Evolutionary conservation across 2,329 filamentous ascomycete genomes (phyloP).

Genomic region (Dothideomycetes sp.): DNA sequence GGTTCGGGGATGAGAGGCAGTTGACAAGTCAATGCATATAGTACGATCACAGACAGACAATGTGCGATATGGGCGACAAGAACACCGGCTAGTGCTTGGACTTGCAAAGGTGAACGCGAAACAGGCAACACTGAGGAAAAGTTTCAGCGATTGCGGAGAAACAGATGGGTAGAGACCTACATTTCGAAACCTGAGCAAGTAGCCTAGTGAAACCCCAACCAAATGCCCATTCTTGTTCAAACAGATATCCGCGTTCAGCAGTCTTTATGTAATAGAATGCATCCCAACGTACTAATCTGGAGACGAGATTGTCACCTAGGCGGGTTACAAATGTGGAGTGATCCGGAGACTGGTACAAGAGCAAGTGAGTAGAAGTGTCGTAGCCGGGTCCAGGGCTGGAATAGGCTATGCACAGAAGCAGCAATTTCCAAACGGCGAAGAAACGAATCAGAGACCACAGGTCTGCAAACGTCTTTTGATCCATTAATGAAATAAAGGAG

Average conservation of each 20-base stretch:
- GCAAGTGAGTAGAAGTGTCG: constrained; percentile 63
- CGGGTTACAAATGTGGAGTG: neutral
- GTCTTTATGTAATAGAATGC: constrained; percentile 63
- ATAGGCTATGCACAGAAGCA: constrained; percentile 54
- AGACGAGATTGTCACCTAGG: constrained; percentile 17
- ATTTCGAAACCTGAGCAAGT: constrained; percentile 32
- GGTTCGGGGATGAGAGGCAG: constrained; percentile 39
- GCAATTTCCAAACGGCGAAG: constrained; percentile 57
- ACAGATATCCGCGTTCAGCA: constrained; percentile 55
- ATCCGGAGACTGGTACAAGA: constrained; percentile 29
- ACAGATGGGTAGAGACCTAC: constrained; percentile 30
- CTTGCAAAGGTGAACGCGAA: constrained; percentile 18
- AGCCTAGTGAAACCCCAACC: constrained; percentile 47
- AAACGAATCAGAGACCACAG: constrained; percentile 22
- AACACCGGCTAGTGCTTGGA: constrained; percentile 49
- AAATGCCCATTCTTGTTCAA: constrained; percentile 84
- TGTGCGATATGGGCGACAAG: constrained; percentile 65
- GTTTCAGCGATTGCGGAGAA: constrained; percentile 1
- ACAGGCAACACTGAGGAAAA: constrained; percentile 12
- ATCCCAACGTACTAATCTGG: constrained; percentile 68
- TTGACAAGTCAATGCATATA: constrained; percentile 57
- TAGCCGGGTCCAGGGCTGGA: constrained; percentile 55
- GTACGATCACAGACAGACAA: constrained; percentile 60
- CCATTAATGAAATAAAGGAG: no score
- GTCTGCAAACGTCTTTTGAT: constrained; percentile 10